Evolutionary conservation across 495 filamentous ascomycete genomes (phyloP), one percentile per base, ranked within the genome.

Genomic region (Aspergillus avenaceus): DNA sequence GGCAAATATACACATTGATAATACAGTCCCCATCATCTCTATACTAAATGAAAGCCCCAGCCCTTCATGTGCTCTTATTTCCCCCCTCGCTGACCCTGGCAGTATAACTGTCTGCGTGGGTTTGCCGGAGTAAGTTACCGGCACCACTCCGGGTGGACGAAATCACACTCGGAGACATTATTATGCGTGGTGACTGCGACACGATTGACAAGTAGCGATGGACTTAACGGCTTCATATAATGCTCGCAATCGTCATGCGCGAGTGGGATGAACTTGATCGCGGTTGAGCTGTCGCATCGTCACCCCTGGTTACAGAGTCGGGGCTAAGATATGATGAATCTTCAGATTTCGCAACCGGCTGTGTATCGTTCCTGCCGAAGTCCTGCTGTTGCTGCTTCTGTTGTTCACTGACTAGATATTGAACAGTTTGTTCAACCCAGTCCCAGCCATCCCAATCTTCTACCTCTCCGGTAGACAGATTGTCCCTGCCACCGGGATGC

Each of bases 201-300:
- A 31, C 11, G 23, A 5, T n/a, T 16, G 18, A 32, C 21, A 31
- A 13, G 8, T 19, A 21, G 13, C 24, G 13, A 12, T 7, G 21
- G n/a, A 2, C 14, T 22, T 9, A n/a, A 13, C 7, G 16, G 11
- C 11, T 28, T 69, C 45, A 74, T 19, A 91, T 90, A 44, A 91
- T 90, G 64, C 86, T 90, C 29, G 86, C 86, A 59, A 91, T 91
- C 52, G 84, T 87, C 67, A 91, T 88, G 52, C 86, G 76, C 61
- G 78, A 79, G 54, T 72, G 69, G 27, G 67, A 59, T 45, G 66
- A 66, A 38, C 50, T 69, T 6, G 69, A 57, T 40, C 55, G 67
- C 26, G 53, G 67, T 26, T 54, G 60, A 6, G 74, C 61, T n/a
- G 66, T 64, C 18, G 66, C 62, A 27, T 71, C 69, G 32, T 73